Conservation (phyloP, 768 basidiomycete genomes). For the Tulasnella sp. region DNA sequence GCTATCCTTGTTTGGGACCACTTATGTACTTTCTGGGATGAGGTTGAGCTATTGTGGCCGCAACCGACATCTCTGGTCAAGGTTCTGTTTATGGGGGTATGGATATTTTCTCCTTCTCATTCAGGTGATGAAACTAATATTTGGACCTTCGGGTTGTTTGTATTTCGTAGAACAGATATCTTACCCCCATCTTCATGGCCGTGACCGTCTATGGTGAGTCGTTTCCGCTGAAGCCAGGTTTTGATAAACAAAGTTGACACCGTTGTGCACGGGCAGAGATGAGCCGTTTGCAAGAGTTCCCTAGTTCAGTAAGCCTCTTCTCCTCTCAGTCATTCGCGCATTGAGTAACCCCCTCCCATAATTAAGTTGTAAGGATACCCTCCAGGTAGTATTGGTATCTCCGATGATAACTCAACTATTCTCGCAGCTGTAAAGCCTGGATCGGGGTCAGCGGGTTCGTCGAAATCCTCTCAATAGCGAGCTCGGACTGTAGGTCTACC, state of each 20-base stretch:
- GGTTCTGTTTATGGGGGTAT: neutral
- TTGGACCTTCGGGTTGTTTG: neutral
- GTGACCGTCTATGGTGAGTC: neutral
- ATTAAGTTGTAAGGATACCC: neutral
- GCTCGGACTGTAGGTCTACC: neutral
- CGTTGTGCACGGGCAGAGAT: neutral
- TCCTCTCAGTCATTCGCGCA: neutral
- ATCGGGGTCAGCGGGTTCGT: neutral
- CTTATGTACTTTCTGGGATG: neutral
- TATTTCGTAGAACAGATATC: neutral
- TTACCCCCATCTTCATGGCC: neutral
- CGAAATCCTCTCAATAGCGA: neutral
- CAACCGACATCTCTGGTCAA: neutral
- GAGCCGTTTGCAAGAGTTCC: neutral
- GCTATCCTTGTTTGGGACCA: neutral
- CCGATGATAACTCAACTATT: neutral
- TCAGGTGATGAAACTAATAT: neutral
- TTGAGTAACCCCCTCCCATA: neutral
- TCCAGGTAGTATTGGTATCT: neutral
- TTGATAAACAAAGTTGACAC: neutral
- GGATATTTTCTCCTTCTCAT: neutral
- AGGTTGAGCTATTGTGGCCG: neutral
- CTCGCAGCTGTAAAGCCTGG: constrained; percentile 1
- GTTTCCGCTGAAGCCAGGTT: neutral
- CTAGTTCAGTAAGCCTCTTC: neutral